phyloP scores from a whole-genome alignment of 78 protist species.

The Dictyostelium intermedium region DNA sequence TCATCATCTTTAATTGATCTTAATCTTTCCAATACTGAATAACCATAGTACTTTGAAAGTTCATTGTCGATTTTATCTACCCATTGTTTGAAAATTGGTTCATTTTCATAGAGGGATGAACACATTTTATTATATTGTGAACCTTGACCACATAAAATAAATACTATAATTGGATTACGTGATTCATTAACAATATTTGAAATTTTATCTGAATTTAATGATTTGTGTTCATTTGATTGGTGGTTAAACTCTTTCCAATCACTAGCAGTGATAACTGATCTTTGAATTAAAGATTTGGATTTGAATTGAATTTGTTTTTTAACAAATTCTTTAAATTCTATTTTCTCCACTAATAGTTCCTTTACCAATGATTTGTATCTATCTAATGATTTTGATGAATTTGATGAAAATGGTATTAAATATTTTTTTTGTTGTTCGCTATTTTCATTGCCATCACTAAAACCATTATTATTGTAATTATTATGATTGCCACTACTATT shows the following conservation, averaged over 20 bases:
- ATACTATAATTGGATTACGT: background rate
- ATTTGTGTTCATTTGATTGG: background rate
- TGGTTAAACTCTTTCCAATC: constrained; percentile 1
- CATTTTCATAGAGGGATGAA: background rate
- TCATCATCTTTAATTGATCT: background rate
- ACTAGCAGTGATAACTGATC: background rate
- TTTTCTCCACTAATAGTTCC: background rate
- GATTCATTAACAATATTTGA: background rate
- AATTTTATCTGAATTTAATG: background rate
- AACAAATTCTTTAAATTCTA: background rate
- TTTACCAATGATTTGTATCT: background rate
- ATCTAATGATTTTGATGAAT: constrained; percentile 1
- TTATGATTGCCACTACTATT: background rate
- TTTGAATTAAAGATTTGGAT: background rate
- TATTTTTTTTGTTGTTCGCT: background rate
- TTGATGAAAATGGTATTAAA: constrained; percentile 10
- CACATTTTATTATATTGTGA: constrained; percentile 52
- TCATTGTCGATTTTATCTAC: constrained; percentile 9
- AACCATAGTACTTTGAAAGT: background rate
- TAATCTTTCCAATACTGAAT: background rate
- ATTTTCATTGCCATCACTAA: no score
- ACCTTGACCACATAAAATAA: constrained; percentile 65
- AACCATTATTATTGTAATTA: background rate
- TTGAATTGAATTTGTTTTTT: background rate
- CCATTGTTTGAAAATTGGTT: background rate